These are phyloP conservation scores for Fusarium torulosum DNA, from an alignment of 2,329 filamentous ascomycete genomes.

Conservation along the genomic window DNA sequence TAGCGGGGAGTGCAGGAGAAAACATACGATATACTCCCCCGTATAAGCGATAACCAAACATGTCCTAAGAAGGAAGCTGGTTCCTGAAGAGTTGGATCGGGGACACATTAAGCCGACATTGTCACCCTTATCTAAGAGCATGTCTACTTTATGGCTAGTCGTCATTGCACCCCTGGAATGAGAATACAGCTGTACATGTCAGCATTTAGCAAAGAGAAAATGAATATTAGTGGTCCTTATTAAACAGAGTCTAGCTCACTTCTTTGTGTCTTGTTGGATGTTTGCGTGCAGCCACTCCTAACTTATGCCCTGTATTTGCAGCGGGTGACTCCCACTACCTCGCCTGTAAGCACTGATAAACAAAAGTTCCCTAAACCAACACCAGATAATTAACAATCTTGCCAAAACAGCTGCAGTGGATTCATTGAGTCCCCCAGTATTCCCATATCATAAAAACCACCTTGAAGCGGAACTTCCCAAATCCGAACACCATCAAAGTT, in stretches of 20 bases:
- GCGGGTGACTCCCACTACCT: not conserved
- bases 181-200: too few relatives aligned
- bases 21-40: not conserved
- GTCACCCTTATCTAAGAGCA: not conserved
- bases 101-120: not conserved
- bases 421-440: too few relatives aligned
- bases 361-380: not conserved
- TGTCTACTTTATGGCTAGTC: too few relatives aligned
- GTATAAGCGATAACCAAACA: not conserved
- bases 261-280: too few relatives aligned
- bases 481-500: constrained; percentile 30
- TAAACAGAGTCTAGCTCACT: too few relatives aligned
- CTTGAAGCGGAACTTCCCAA: constrained; percentile 25
- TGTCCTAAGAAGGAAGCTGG: not conserved
- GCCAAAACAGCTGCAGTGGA: too few relatives aligned
- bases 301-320: not conserved
- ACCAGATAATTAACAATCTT: not conserved
- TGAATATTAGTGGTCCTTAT: too few relatives aligned
- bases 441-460: too few relatives aligned
- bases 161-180: too few relatives aligned
- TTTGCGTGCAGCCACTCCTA: too few relatives aligned
- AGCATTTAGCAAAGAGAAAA: too few relatives aligned
- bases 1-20: too few relatives aligned
- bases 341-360: not conserved
- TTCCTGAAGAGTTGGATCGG: not conserved